These are phyloP conservation scores for Radiomyces spectabilis DNA, from an alignment of 192 early-diverging fungal genomes.

Conservation along the genomic window DNA sequence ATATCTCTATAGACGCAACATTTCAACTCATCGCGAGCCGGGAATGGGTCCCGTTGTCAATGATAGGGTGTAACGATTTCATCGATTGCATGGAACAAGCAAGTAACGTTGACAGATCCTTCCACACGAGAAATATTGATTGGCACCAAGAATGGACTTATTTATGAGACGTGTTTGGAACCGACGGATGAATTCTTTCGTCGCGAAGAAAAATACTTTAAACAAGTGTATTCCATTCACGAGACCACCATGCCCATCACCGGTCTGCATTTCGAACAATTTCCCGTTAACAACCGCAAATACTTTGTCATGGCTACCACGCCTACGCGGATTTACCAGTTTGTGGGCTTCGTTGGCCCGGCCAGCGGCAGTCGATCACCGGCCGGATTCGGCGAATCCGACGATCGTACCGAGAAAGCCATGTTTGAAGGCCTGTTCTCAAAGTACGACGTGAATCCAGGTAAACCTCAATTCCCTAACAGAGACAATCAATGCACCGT, in stretches of 20 bases:
- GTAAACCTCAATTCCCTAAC: slow-evolving; percentile 22
- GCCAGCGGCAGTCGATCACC: background rate
- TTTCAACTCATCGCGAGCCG: background rate
- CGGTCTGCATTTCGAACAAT: slow-evolving; percentile 78
- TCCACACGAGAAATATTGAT: slow-evolving; percentile 81
- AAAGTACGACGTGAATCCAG: slow-evolving; percentile 58
- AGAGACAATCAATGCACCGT: too few species aligned
- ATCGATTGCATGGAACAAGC: slow-evolving; percentile 86
- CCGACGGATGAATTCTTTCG: slow-evolving; percentile 80
- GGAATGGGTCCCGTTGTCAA: too few species aligned
- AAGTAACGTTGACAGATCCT: slow-evolving; percentile 35
- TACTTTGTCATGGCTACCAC: slow-evolving; percentile 80
- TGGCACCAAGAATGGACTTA: slow-evolving; percentile 77
- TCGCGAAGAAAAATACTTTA: slow-evolving; percentile 73
- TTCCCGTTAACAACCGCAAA: slow-evolving; percentile 62
- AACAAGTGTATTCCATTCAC: slow-evolving; percentile 65
- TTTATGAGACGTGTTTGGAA: slow-evolving; percentile 88
- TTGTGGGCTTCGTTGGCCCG: slow-evolving; percentile 62
- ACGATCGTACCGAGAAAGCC: slow-evolving; percentile 42
- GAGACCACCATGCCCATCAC: slow-evolving; percentile 62
- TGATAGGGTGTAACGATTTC: slow-evolving; percentile 68
- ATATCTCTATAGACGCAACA: background rate
- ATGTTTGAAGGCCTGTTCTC: slow-evolving; percentile 78
- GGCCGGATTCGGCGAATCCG: slow-evolving; percentile 15
- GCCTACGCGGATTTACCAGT: slow-evolving; percentile 84